Evolutionary conservation across 2,329 filamentous ascomycete species (phyloP).

Genomic region (Teratosphaeria destructans): DNA sequence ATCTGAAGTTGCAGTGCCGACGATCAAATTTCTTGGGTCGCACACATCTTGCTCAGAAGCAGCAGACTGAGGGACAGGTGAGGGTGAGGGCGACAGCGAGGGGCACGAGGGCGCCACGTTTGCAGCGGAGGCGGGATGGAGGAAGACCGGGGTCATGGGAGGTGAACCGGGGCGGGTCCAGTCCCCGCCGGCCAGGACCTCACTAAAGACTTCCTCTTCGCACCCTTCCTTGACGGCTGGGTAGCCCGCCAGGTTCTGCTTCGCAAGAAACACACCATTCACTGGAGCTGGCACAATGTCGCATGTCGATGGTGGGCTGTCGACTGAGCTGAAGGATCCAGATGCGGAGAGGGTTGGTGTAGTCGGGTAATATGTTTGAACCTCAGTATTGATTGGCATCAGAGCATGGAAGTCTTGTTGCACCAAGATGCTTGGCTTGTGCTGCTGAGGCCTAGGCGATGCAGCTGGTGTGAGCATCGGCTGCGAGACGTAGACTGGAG

Average conservation of each 20-base stretch:
- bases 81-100: slow-evolving; percentile 68
- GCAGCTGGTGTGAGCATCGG: slow-evolving; percentile 62
- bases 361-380: slow-evolving; percentile 64
- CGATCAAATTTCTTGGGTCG: slow-evolving; percentile 81
- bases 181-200: slow-evolving; percentile 62
- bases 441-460: slow-evolving; percentile 61
- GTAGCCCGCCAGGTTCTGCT: slow-evolving; percentile 33
- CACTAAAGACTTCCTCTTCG: slow-evolving; percentile 59
- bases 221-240: slow-evolving; percentile 60
- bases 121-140: slow-evolving; percentile 52
- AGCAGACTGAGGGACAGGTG: slow-evolving; percentile 62
- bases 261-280: slow-evolving; percentile 42
- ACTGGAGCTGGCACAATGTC: slow-evolving; percentile 74
- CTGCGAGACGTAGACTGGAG: slow-evolving; percentile 47
- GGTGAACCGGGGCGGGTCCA: slow-evolving; percentile 72
- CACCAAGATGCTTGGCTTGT: slow-evolving; percentile 64
- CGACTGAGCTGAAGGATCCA: slow-evolving; percentile 73
- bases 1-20: slow-evolving; percentile 49
- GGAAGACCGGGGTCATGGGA: slow-evolving; percentile 74
- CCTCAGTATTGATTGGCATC: slow-evolving; percentile 63
- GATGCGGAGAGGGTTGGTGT: slow-evolving; percentile 81
- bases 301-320: slow-evolving; percentile 68
- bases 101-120: slow-evolving; percentile 54
- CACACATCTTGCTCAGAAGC: slow-evolving; percentile 63
- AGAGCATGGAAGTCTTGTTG: slow-evolving; percentile 36